Percentiles rank a stretch among this genome's conserved stretches.
Conservation (phyloP, 2,329 filamentous ascomycete species). For the Epichloe gansuensis region DNA sequence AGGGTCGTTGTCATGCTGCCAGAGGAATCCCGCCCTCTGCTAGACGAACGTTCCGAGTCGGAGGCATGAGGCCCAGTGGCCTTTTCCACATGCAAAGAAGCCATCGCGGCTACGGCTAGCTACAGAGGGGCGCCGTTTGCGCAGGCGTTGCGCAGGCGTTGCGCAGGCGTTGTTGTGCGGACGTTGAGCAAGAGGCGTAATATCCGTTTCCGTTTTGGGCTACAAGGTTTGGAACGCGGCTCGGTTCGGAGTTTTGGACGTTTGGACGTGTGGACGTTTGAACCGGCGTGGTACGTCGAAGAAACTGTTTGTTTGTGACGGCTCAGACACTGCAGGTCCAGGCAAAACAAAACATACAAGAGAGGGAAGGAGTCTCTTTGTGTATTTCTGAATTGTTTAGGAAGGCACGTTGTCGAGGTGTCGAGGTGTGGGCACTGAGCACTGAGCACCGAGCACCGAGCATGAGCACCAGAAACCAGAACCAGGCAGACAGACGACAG, state of each 20-base stretch:
- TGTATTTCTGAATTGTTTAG: too few relatives aligned
- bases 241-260: background rate
- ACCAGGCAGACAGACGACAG: too few relatives aligned
- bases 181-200: background rate
- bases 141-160: background rate
- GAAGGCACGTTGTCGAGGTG: background rate
- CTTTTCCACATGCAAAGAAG: slow-evolving; percentile 1
- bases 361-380: too few relatives aligned
- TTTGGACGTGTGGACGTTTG: background rate
- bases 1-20: slow-evolving; percentile 3
- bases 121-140: slow-evolving; percentile 1
- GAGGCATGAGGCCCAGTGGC: background rate
- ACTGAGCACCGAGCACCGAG: too few relatives aligned
- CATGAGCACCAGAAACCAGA: too few relatives aligned
- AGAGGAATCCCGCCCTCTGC: slow-evolving; percentile 1
- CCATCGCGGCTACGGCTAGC: slow-evolving; percentile 2
- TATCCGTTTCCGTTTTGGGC: background rate
- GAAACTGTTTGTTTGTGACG: background rate
- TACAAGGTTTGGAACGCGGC: background rate
- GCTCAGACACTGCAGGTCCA: background rate
- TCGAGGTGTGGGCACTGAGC: background rate
- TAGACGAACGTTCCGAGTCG: slow-evolving; percentile 5
- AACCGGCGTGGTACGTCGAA: background rate
- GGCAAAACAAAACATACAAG: background rate
- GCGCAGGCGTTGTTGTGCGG: background rate